Base-by-base conservation (phyloP, 179 eudicot genomes). In the Spergularia azorica region DNA sequence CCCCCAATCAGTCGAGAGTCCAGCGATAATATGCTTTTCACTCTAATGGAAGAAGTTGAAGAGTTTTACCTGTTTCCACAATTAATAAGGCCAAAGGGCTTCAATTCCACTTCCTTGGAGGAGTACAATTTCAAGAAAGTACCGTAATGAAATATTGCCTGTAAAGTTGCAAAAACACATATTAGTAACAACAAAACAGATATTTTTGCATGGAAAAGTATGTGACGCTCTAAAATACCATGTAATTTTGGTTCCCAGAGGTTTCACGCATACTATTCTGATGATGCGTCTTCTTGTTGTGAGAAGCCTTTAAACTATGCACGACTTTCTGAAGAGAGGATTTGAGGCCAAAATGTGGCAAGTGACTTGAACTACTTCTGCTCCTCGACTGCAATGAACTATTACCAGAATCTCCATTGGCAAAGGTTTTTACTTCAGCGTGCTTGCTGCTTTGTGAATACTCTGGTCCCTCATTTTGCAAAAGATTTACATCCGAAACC, bases 11-110 rank as follows among this genome's bases (percentile, higher is more conserved):
- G n/a, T 56, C 9, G 13, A 56, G 48, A 57, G 63, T 59, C 26
- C 21, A 41, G 3, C 36, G 18, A 15, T 8, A 6, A 6, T 46
- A 6, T 6, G 9, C 50, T 77, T 66, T 38, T 9, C 72, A 56
- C 16, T 21, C 50, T 1, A 36, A 9, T 26, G 32, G 63, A 39
- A 48, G 9, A 73, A 61, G 17, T 36, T 21, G 16, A 50, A 17
- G 55, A 79, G 39, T 14, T 21, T 16, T 83, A 92, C 98, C 97
- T 95, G 87, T 95, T 92, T 72, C 97, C 98, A 82, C 96, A 90
- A 79, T 95, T 95, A 50, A 79, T 75, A 73, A 95, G 93, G 72
- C 98, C 98, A 74, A 83, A 83, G 26, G 98, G 98, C 55, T 74
- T 85, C 80, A 94, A 78, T 77, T 92, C 96, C 79, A 88, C 83